A percentile compares a stretch with the other conserved stretches of the same genome.
Evolutionary conservation across 2,329 filamentous ascomycete genomes (phyloP).

Genomic region (Aureobasidium sp.): DNA sequence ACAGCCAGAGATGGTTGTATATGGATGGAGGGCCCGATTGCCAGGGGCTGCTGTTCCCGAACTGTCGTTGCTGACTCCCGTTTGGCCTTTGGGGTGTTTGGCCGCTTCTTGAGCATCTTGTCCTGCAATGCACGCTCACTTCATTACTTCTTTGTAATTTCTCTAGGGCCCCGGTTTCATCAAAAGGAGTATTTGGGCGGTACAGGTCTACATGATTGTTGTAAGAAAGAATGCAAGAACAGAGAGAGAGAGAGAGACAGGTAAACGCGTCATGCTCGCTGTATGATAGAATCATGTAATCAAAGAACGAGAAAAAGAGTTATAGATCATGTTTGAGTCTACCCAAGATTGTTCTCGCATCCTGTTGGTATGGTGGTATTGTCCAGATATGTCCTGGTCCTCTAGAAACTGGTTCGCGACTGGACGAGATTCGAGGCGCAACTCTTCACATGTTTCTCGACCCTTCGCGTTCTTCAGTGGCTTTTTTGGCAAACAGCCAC

Average conservation of each 20-base stretch:
- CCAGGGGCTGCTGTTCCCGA: background rate
- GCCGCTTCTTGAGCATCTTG: background rate
- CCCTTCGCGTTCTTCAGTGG: background rate
- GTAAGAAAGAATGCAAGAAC: slow-evolving; percentile 4
- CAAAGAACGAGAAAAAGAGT: slow-evolving; percentile 8
- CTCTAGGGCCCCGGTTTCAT: background rate
- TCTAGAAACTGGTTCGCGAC: background rate
- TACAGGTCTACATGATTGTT: slow-evolving; percentile 8
- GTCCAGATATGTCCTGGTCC: background rate
- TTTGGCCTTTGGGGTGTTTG: background rate
- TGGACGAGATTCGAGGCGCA: background rate
- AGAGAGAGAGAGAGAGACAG: background rate
- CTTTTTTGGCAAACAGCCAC: background rate
- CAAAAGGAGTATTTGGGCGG: slow-evolving; percentile 4
- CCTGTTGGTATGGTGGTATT: background rate
- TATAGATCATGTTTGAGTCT: background rate
- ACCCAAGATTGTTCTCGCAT: background rate
- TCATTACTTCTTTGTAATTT: slow-evolving; percentile 11
- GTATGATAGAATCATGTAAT: slow-evolving; percentile 12
- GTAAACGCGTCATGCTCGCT: slow-evolving; percentile 10
- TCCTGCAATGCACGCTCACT: background rate
- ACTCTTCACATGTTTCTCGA: background rate
- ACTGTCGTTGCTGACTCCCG: background rate
- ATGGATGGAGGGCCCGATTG: background rate
- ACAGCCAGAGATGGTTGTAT: background rate